phyloP scores from a whole-genome alignment of 106 monocot species.

The Amphibolis antarctica region DNA sequence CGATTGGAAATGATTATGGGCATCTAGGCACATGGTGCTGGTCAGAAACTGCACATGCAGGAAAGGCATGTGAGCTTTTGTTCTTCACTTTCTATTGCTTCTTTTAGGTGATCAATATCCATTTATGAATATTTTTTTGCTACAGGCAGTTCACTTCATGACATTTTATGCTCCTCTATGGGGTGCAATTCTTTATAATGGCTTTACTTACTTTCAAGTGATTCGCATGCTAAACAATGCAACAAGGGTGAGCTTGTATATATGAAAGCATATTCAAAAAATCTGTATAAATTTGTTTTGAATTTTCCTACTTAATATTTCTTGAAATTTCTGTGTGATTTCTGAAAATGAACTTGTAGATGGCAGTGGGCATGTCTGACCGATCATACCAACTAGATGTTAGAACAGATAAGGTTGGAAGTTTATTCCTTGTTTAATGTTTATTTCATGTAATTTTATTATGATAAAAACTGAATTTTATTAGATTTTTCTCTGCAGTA shows the following conservation, averaged over 20 bases:
- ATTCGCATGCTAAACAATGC: conserved; percentile 90
- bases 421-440: not conserved
- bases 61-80: conserved; percentile 48
- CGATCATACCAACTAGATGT: conserved; percentile 55
- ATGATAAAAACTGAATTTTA: too few species aligned
- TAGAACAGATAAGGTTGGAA: conserved; percentile 58
- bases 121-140: not conserved
- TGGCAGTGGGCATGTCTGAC: conserved; percentile 87
- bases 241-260: conserved; percentile 45
- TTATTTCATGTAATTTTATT: too few species aligned
- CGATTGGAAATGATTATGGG: conserved; percentile 86
- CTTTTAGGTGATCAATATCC: not conserved
- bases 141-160: conserved; percentile 50
- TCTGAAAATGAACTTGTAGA: conserved; percentile 34
- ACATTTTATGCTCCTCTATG: conserved; percentile 93
- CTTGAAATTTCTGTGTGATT: not conserved
- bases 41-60: conserved; percentile 51
- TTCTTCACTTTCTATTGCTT: not conserved
- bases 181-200: conserved; percentile 99
- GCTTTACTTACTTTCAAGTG: conserved; percentile 91
- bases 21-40: conserved; percentile 77
- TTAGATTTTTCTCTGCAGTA: too few species aligned
- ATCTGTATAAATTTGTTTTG: not conserved
- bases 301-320: not conserved
- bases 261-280: not conserved